Evolutionary conservation across 352 stramenopile genomes (phyloP).

Genomic region (Hyaloperonospora brassicae): DNA sequence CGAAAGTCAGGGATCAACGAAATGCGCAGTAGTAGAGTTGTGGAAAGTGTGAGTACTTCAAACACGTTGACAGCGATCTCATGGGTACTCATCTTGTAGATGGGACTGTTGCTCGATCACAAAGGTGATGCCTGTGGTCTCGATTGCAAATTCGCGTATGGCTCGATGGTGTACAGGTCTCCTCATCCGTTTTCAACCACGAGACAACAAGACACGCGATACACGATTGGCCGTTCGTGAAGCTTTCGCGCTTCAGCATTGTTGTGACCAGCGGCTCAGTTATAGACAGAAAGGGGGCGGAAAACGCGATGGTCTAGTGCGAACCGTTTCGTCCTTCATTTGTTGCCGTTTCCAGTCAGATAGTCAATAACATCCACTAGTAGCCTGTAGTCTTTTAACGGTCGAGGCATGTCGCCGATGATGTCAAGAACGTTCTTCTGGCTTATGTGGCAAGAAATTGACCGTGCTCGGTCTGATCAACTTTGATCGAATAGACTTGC

Average conservation of each 20-base stretch:
- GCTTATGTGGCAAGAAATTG: no score
- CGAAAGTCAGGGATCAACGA: conserved; percentile 30
- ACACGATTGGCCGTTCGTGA: conserved; percentile 1
- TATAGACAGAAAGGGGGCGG: conserved; percentile 6
- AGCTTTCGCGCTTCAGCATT: conserved; percentile 6
- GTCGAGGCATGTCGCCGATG: no score
- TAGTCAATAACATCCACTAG: no score
- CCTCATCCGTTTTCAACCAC: conserved; percentile 5
- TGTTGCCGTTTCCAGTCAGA: conserved; percentile 6
- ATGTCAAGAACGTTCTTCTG: no score
- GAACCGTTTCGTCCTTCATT: conserved; percentile 5
- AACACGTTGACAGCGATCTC: conserved; percentile 14
- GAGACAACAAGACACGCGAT: no score
- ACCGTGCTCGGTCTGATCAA: no score
- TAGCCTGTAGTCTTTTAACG: no score
- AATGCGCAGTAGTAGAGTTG: conserved; percentile 27
- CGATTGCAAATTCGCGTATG: conserved; percentile 2
- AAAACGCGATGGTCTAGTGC: not conserved
- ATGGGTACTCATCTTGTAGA: conserved; percentile 5
- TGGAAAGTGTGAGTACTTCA: conserved; percentile 24
- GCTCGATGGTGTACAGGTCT: conserved; percentile 4
- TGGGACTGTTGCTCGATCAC: not conserved
- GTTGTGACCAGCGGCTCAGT: not conserved
- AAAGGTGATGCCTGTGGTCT: conserved; percentile 1
- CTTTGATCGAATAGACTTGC: no score